phyloP scores from a whole-genome alignment of 2,329 filamentous ascomycete species.

The Colletotrichum theobromicola region DNA sequence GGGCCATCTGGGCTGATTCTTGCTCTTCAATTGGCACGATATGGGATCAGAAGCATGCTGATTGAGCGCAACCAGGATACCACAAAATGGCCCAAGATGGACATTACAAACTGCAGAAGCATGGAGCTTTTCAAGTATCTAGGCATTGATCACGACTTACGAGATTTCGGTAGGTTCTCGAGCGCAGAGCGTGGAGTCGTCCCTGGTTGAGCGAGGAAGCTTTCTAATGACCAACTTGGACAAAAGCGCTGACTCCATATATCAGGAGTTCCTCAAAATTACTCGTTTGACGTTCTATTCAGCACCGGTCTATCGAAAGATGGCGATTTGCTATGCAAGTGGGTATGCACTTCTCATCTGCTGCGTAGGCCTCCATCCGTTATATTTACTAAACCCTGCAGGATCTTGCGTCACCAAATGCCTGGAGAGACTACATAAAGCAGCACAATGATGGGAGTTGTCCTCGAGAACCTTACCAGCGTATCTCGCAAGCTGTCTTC shows the following conservation, averaged over 20 bases:
- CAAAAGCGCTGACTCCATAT: neutral
- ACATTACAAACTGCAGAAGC: neutral
- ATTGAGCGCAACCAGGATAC: neutral
- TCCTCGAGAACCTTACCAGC: neutral
- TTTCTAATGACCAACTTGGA: neutral
- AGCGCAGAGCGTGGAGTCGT: too few relatives aligned
- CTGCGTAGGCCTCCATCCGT: neutral
- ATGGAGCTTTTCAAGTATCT: neutral
- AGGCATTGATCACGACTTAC: neutral
- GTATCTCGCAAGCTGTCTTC: neutral
- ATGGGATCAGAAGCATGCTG: slow-evolving; percentile 43
- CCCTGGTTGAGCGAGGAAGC: neutral
- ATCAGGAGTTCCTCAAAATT: neutral
- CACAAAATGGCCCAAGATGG: neutral
- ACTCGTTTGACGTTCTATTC: neutral
- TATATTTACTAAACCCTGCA: neutral
- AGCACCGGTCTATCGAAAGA: neutral
- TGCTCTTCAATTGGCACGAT: slow-evolving; percentile 55
- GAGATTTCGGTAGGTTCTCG: neutral
- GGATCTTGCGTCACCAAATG: neutral
- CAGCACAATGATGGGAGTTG: neutral
- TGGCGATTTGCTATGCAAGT: neutral
- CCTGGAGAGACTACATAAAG: neutral
- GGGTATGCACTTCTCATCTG: neutral
- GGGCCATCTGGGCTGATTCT: slow-evolving; percentile 55